Evolutionary conservation across 129 eudicot species (phyloP).

Genomic region (Logfia minima): DNA sequence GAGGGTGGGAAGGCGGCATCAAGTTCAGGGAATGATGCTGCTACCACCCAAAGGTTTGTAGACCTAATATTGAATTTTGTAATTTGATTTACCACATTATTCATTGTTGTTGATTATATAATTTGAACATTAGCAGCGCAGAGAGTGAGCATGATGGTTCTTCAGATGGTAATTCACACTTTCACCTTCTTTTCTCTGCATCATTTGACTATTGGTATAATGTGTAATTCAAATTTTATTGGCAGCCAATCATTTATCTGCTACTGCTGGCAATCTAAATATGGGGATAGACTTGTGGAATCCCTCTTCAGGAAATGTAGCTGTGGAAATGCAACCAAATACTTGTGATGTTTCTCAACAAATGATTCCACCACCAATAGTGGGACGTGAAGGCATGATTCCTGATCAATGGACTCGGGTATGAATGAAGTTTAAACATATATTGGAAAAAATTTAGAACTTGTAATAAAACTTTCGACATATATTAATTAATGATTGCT

Average conservation of each 20-base stretch:
- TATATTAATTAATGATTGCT: slow-evolving; percentile 7
- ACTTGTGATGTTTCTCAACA: not conserved
- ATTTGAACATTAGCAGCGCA: not conserved
- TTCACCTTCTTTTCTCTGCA: not conserved
- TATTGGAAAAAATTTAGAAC: not conserved
- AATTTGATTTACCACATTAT: not conserved
- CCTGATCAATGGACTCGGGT: slow-evolving; percentile 2
- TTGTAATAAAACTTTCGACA: not conserved
- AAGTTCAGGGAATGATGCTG: slow-evolving; percentile 9
- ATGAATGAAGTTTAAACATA: not conserved
- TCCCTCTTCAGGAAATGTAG: slow-evolving; percentile 52
- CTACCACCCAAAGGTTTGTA: not conserved
- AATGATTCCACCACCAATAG: not conserved
- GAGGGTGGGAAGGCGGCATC: not conserved
- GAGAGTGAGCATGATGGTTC: slow-evolving; percentile 3
- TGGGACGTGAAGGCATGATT: not conserved
- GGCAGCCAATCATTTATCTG: slow-evolving; percentile 50
- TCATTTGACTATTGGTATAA: not conserved
- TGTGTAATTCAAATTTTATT: not conserved
- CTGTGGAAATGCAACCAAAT: slow-evolving; percentile 49
- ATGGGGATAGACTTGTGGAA: slow-evolving; percentile 92
- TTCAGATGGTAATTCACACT: slow-evolving; percentile 1
- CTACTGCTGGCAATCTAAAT: slow-evolving; percentile 23
- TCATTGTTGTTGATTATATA: not conserved
- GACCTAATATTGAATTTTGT: not conserved